These are phyloP conservation scores for Martiniozyma abietophila DNA, from an alignment of 805 yeast species.

Conservation along the genomic window DNA sequence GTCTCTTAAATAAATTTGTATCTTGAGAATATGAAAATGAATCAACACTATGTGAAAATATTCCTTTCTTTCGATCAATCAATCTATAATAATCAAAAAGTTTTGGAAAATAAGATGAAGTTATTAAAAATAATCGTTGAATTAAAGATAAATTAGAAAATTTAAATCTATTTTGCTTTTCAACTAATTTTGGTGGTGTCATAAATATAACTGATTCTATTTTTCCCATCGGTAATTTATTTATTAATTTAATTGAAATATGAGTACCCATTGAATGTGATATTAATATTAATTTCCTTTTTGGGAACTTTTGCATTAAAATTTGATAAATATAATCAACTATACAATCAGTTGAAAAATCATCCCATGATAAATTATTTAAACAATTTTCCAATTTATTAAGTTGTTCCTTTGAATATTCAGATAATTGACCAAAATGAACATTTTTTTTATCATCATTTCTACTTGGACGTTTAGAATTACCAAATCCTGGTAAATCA, in stretches of 20 bases:
- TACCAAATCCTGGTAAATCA: constrained; percentile 89
- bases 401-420: constrained; percentile 15
- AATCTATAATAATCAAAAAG: constrained; percentile 48
- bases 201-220: constrained; percentile 41
- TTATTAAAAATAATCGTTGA: constrained; percentile 17
- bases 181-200: constrained; percentile 33
- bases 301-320: constrained; percentile 31
- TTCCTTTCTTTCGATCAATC: constrained; percentile 55
- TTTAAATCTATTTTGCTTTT: background rate
- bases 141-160: constrained; percentile 13
- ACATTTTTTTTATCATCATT: constrained; percentile 2
- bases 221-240: constrained; percentile 27
- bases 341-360: constrained; percentile 34
- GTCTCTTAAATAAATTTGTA: constrained; percentile 30
- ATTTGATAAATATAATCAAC: constrained; percentile 32
- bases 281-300: constrained; percentile 35
- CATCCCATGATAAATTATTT: constrained; percentile 29
- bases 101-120: constrained; percentile 32
- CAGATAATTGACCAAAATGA: constrained; percentile 17
- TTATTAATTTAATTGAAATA: constrained; percentile 32
- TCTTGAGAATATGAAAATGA: constrained; percentile 35
- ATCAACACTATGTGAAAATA: constrained; percentile 49
- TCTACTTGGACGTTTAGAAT: constrained; percentile 26
- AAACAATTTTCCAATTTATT: constrained; percentile 22
- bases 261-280: constrained; percentile 56